phyloP scores from a whole-genome alignment of 148 eudicot species.

The Chenopodium formosanum region DNA sequence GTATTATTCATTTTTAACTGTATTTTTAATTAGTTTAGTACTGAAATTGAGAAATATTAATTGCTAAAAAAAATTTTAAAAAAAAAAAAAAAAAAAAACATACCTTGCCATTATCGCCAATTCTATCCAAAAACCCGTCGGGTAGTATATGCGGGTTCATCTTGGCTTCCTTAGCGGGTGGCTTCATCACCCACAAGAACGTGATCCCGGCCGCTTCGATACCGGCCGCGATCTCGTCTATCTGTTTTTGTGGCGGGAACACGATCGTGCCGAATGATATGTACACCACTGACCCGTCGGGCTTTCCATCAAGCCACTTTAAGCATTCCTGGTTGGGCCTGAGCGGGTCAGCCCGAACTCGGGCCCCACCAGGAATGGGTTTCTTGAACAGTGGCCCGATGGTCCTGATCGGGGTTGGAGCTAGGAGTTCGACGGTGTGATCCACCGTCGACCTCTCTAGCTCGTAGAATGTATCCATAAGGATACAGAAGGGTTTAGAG shows the following conservation, averaged over 20 bases:
- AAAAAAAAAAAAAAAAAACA: not conserved
- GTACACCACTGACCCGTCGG: conserved; percentile 54
- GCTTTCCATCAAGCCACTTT: conserved; percentile 57
- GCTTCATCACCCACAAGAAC: conserved; percentile 78
- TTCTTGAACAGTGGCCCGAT: conserved; percentile 67
- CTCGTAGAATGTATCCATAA: conserved; percentile 72
- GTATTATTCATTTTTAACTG: not conserved
- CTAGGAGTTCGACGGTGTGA: conserved; percentile 34
- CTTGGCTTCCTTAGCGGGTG: conserved; percentile 39
- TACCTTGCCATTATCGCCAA: conserved; percentile 59
- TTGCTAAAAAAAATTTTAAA: too few relatives aligned
- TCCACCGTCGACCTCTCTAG: conserved; percentile 59
- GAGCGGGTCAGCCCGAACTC: conserved; percentile 45
- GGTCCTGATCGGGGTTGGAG: conserved; percentile 45
- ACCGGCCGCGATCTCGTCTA: conserved; percentile 68
- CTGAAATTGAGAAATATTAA: not conserved
- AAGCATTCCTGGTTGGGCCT: conserved; percentile 48
- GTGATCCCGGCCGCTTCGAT: conserved; percentile 42
- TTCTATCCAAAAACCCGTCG: conserved; percentile 52
- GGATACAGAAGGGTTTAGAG: conserved; percentile 50
- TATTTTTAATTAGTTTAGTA: too few relatives aligned
- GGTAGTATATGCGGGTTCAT: conserved; percentile 39
- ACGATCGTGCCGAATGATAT: conserved; percentile 77
- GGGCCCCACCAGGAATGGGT: not conserved
- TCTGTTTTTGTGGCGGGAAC: conserved; percentile 54